Conservation (phyloP, 345 rosid species). For the Arabidopsis arenosa region DNA sequence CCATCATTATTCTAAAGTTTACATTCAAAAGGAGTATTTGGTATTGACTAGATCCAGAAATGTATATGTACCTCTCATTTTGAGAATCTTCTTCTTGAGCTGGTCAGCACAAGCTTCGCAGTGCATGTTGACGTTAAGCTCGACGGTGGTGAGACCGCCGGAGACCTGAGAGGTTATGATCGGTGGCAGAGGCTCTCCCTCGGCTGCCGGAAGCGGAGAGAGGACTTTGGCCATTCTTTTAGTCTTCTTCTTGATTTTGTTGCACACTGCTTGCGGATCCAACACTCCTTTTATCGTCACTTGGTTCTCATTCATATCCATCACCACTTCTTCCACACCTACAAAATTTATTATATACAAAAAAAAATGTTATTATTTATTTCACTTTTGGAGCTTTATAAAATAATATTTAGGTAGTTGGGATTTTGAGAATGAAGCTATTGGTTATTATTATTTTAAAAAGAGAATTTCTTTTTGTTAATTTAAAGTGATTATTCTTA, state of each 20-base stretch:
- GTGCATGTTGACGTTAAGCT: conserved; percentile 90
- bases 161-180: conserved; percentile 69
- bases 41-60: conserved; percentile 6
- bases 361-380: not conserved
- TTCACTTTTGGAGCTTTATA: not conserved
- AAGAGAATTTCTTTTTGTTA: not conserved
- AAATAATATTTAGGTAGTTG: conserved; percentile 16
- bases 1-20: not conserved
- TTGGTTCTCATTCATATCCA: conserved; percentile 78
- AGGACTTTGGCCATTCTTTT: conserved; percentile 76
- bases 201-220: conserved; percentile 76
- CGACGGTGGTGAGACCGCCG: conserved; percentile 69
- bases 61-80: conserved; percentile 82
- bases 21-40: not conserved
- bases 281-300: conserved; percentile 79
- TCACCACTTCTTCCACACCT: conserved; percentile 86
- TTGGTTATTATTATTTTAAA: not conserved
- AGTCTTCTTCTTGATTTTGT: conserved; percentile 73
- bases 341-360: conserved; percentile 15
- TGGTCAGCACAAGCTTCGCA: conserved; percentile 95
- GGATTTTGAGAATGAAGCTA: conserved; percentile 15
- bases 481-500: not conserved
- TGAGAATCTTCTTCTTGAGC: conserved; percentile 79
- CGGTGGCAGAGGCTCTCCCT: conserved; percentile 77
- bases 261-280: conserved; percentile 82